These are phyloP conservation scores for Fraxinus anomala DNA, from an alignment of 257 asterid species.

Conservation along the genomic window DNA sequence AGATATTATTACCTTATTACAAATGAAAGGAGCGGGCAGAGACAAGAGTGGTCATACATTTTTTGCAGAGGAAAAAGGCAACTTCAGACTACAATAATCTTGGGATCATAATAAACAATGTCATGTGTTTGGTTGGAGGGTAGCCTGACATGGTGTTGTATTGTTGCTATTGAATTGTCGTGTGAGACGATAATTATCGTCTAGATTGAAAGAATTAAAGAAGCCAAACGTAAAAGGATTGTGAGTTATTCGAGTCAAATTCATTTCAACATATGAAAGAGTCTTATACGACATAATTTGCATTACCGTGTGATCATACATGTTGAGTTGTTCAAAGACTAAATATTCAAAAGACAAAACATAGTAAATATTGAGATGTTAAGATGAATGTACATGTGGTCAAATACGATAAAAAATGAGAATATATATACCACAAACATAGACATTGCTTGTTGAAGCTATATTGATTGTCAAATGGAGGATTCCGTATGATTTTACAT, in stretches of 20 bases:
- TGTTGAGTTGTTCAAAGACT: no score
- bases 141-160: background rate
- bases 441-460: no score
- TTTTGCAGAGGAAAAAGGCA: background rate
- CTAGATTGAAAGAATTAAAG: background rate
- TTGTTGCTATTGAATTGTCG: background rate
- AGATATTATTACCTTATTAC: background rate
- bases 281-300: background rate
- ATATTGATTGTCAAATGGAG: no score
- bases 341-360: no score
- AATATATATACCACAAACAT: no score
- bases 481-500: no score
- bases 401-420: background rate
- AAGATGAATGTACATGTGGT: background rate
- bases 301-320: background rate
- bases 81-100: background rate
- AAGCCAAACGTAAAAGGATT: background rate
- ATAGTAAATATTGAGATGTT: background rate
- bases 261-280: background rate
- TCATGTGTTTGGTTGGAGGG: conserved; percentile 4
- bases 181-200: background rate
- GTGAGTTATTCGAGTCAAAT: background rate
- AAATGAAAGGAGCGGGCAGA: background rate
- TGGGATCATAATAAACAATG: background rate
- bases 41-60: background rate